Conservation (phyloP, 2,329 filamentous ascomycete genomes). For the Diaporthe sp. region DNA sequence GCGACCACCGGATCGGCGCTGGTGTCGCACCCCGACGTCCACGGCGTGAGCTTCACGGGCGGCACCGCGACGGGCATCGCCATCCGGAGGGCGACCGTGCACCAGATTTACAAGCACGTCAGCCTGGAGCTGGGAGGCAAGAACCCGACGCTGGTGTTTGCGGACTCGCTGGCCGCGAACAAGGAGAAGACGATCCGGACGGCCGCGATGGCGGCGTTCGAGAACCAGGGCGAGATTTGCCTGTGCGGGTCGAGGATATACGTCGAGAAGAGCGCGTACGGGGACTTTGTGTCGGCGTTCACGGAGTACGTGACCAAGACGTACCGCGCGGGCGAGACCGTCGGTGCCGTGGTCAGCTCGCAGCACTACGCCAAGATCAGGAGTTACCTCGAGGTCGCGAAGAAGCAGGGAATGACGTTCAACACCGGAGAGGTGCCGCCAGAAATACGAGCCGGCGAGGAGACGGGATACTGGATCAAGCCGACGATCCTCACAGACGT, state of each 20-base stretch:
- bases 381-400: conserved; percentile 46
- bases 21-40: conserved; percentile 46
- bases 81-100: conserved; percentile 50
- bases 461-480: conserved; percentile 48
- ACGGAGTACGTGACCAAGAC: conserved; percentile 44
- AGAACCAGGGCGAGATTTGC: conserved; percentile 54
- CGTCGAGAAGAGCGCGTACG: conserved; percentile 63
- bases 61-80: conserved; percentile 51
- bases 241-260: conserved; percentile 61
- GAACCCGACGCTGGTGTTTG: conserved; percentile 66
- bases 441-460: conserved; percentile 34
- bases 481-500: conserved; percentile 49
- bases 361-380: conserved; percentile 49
- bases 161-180: conserved; percentile 58
- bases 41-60: conserved; percentile 52
- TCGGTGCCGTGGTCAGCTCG: conserved; percentile 49
- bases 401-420: conserved; percentile 46
- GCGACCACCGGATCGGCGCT: conserved; percentile 50
- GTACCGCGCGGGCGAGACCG: conserved; percentile 44
- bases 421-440: conserved; percentile 44
- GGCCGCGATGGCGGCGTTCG: conserved; percentile 49
- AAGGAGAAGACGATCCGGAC: conserved; percentile 68
- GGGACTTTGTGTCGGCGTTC: conserved; percentile 51
- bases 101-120: conserved; percentile 51
- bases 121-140: conserved; percentile 61